Base-by-base conservation (phyloP, 352 stramenopile genomes). In the Globisporangium barbulae region DNA sequence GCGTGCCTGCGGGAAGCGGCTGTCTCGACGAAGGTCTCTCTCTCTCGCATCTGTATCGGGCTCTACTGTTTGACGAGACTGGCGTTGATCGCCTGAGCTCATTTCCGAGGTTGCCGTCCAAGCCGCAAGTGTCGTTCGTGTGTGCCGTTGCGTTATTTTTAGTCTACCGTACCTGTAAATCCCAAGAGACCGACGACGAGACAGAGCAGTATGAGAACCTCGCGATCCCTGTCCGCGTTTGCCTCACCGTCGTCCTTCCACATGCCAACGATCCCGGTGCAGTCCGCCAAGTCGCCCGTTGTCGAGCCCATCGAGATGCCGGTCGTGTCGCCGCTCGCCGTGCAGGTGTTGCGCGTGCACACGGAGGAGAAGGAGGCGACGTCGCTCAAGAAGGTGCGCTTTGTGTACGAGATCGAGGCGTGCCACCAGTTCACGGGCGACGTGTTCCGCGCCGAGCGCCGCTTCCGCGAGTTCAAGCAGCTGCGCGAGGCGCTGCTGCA, bases 321-420 rank as follows among this genome's bases (percentile, higher is more conserved):
- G 21, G 50, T 41, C 35, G 15, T 9, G 19, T 53, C 72, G 19
- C 70, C 78, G 41, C 65, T 89, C 10, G 68, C 79, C 0, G 81
- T 87, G 49, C 81, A 85, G 33, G 78, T 90, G 19, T 52, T 90
- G 52, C 70, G 79, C 49, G 88, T 86, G 47, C 79, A 70, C 41
- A 62, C 76, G 5, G 79, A 88, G 62, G 72, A 77, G 68, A 90
- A 90, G 59, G 61, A 79, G 33, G 50, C 57, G 19, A 28, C 56
- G 37, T 72, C 76, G 33, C 67, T 88, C 62, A 85, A 84, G 67
- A 90, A 83, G 70, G 78, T 67, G 41, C 79, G 76, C 49, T 90
- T 90, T 45, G 79, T 90, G 67, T 90, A 89, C 71, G 77, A 88
- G 64, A 84, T 90, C 63, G 81, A 90, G 73, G 83, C 81, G 55